Evolutionary conservation across 78 protist genomes (phyloP).

Genomic region (Acrasis kona): DNA sequence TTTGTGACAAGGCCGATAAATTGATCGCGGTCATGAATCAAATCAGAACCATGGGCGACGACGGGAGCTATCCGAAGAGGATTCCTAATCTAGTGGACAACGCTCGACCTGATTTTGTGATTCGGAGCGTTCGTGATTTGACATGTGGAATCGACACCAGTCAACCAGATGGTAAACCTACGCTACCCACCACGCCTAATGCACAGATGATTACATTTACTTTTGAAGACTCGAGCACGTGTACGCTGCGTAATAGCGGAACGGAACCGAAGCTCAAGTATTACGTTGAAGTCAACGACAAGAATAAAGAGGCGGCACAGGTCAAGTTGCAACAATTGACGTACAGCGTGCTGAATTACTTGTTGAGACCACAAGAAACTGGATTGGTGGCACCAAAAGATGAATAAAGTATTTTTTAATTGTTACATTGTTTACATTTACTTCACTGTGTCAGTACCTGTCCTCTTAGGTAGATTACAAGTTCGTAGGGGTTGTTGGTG

Average conservation of each 20-base stretch:
- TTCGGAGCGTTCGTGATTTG: slow-evolving; percentile 63
- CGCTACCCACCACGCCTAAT: not conserved
- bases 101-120: no score
- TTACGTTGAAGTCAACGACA: slow-evolving; percentile 34
- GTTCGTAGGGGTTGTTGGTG: no score
- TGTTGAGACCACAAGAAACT: not conserved
- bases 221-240: slow-evolving; percentile 77
- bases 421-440: no score
- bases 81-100: no score
- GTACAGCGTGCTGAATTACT: not conserved
- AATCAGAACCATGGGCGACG: not conserved
- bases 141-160: slow-evolving; percentile 63
- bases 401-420: not conserved
- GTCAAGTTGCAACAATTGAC: not conserved
- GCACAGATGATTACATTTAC: slow-evolving; percentile 84
- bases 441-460: no score
- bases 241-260: slow-evolving; percentile 93
- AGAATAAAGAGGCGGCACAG: not conserved
- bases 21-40: slow-evolving; percentile 58
- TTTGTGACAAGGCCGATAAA: slow-evolving; percentile 54
- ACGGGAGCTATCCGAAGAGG: not conserved
- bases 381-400: not conserved
- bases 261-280: slow-evolving; percentile 99
- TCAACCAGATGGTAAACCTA: slow-evolving; percentile 24
- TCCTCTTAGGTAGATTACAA: no score